Evolutionary conservation across 1,284 basidiomycete genomes (phyloP).

Genomic region (Athelia sp.): DNA sequence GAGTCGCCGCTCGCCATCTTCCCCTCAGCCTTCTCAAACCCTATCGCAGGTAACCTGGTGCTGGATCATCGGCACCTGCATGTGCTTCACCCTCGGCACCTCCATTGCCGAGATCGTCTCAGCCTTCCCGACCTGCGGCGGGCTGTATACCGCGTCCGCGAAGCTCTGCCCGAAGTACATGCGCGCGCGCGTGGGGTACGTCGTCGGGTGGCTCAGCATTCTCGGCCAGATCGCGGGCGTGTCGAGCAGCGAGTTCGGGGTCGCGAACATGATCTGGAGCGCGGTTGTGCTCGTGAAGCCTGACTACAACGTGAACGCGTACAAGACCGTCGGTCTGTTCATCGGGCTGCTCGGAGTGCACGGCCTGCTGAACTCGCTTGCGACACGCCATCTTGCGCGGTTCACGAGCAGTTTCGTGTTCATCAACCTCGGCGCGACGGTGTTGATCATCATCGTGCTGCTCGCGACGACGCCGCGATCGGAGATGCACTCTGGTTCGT

Average conservation of each 20-base stretch:
- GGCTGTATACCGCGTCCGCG: conserved; percentile 78
- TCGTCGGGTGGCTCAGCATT: conserved; percentile 86
- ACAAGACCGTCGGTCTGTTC: conserved; percentile 75
- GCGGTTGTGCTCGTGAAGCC: conserved; percentile 60
- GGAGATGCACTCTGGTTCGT: conserved; percentile 77
- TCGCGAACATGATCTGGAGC: conserved; percentile 86
- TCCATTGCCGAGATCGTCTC: conserved; percentile 80
- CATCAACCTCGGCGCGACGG: conserved; percentile 77
- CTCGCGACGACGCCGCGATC: conserved; percentile 72
- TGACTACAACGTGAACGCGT: conserved; percentile 42
- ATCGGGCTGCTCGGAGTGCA: conserved; percentile 67
- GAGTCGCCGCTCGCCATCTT: conserved; percentile 16
- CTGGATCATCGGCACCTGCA: conserved; percentile 72
- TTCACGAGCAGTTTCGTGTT: conserved; percentile 84
- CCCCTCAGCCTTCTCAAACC: too few species aligned
- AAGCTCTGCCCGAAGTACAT: conserved; percentile 67
- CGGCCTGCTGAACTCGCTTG: conserved; percentile 78
- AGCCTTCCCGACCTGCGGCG: conserved; percentile 81
- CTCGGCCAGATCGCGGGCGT: conserved; percentile 80
- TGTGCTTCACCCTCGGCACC: conserved; percentile 74
- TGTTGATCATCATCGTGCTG: conserved; percentile 83
- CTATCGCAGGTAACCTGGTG: conserved; percentile 74
- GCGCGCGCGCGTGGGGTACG: conserved; percentile 63
- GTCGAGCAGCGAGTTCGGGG: conserved; percentile 85
- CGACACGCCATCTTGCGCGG: conserved; percentile 74